phyloP scores from a whole-genome alignment of 2,329 filamentous ascomycete species.

The Aspergillus vadensis region DNA sequence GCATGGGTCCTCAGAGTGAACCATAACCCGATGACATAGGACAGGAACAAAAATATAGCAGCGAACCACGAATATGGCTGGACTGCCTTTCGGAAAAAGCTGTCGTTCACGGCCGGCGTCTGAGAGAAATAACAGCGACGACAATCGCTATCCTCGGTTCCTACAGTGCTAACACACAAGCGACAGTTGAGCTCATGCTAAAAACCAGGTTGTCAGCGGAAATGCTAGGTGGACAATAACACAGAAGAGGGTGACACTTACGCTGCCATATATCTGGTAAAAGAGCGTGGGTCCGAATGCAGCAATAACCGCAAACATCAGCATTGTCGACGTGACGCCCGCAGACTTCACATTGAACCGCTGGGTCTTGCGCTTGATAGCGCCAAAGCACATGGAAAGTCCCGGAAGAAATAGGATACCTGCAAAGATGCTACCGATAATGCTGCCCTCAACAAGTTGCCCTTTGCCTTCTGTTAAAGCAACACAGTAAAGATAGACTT shows the following conservation, averaged over 20 bases:
- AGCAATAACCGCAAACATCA: conserved; percentile 92
- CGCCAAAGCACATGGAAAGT: conserved; percentile 97
- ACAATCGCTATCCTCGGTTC: conserved; percentile 64
- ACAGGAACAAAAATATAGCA: conserved; percentile 81
- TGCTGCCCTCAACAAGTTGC: conserved; percentile 90
- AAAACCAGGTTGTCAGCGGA: conserved; percentile 31
- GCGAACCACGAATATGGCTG: conserved; percentile 91
- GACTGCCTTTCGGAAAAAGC: conserved; percentile 88
- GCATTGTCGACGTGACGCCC: conserved; percentile 95
- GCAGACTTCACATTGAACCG: conserved; percentile 96
- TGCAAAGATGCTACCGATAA: conserved; percentile 96
- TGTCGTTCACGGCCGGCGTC: conserved; percentile 76
- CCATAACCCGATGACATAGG: conserved; percentile 89
- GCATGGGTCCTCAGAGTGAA: conserved; percentile 96
- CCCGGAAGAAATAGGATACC: conserved; percentile 93
- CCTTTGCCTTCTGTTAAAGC: conserved; percentile 91
- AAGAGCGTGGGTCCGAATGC: conserved; percentile 95
- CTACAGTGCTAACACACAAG: conserved; percentile 59
- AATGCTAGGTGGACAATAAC: not conserved
- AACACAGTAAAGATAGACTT: conserved; percentile 96
- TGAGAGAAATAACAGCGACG: conserved; percentile 94
- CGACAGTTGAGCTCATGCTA: conserved; percentile 88
- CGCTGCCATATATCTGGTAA: conserved; percentile 96
- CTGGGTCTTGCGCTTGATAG: conserved; percentile 96
- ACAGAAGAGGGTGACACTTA: conserved; percentile 43